phyloP scores from a whole-genome alignment of 2,329 filamentous ascomycete species.

The Hypoxylon sp. region DNA sequence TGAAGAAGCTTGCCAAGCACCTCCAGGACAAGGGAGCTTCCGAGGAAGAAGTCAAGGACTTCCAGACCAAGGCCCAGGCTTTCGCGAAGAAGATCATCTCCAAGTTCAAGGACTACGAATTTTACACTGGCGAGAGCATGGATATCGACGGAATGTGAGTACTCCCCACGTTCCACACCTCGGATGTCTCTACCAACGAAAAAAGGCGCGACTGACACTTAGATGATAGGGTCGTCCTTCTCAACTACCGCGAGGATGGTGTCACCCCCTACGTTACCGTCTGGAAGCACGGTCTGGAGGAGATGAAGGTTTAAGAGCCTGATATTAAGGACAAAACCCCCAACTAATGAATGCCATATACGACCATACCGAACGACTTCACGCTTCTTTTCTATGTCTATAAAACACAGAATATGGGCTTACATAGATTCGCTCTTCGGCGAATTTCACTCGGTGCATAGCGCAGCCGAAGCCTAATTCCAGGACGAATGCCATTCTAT shows the following conservation, averaged over 20 bases:
- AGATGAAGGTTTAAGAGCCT: constrained; percentile 85
- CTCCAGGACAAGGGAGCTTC: constrained; percentile 73
- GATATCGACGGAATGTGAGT: constrained; percentile 92
- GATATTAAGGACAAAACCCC: constrained; percentile 11
- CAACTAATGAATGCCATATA: constrained; percentile 38
- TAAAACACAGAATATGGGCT: constrained; percentile 34
- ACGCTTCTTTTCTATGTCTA: constrained; percentile 40
- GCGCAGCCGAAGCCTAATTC: constrained; percentile 36
- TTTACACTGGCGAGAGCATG: constrained; percentile 93
- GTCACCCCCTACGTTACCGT: constrained; percentile 87
- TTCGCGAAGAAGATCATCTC: constrained; percentile 83
- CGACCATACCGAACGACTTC: constrained; percentile 38
- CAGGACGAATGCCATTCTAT: constrained; percentile 21
- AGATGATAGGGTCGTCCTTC: constrained; percentile 78
- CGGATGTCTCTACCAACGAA: background rate
- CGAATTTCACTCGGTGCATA: constrained; percentile 35
- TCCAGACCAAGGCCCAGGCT: constrained; percentile 79
- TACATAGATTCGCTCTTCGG: constrained; percentile 43
- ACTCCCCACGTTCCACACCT: constrained; percentile 8
- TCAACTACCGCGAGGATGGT: constrained; percentile 98
- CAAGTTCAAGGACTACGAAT: constrained; percentile 97
- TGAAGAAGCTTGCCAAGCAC: constrained; percentile 85
- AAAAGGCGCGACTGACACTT: constrained; percentile 24
- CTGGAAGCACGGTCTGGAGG: constrained; percentile 94
- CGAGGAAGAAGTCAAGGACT: constrained; percentile 77